Percentiles rank a stretch among this genome's conserved stretches.
Evolutionary conservation across 352 stramenopile species (phyloP).

Genomic region (Pythium diclinum): DNA sequence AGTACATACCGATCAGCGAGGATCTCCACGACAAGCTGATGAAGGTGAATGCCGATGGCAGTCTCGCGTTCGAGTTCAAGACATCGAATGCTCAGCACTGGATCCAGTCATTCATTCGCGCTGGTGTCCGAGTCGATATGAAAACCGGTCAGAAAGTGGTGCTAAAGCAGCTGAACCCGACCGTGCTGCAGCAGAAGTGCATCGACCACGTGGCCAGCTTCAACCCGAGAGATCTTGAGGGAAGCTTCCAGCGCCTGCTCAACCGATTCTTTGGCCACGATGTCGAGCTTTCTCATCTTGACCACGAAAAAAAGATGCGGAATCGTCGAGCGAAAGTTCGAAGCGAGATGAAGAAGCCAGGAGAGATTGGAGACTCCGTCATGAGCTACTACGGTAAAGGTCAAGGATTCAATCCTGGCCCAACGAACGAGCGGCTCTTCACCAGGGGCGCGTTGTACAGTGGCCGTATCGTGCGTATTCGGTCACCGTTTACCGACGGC

Average conservation of each 20-base stretch:
- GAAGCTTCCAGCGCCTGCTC: constrained; percentile 63
- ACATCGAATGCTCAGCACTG: constrained; percentile 45
- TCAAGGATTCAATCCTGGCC: constrained; percentile 41
- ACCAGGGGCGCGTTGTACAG: constrained; percentile 49
- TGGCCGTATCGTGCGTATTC: constrained; percentile 46
- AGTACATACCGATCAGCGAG: constrained; percentile 33
- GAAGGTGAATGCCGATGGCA: constrained; percentile 33
- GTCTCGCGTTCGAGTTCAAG: constrained; percentile 54
- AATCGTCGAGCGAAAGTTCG: constrained; percentile 42
- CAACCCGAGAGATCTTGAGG: constrained; percentile 58
- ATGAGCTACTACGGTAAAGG: constrained; percentile 65
- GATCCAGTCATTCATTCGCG: constrained; percentile 47
- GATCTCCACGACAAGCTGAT: constrained; percentile 37
- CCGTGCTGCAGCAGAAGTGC: constrained; percentile 58
- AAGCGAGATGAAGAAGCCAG: constrained; percentile 60
- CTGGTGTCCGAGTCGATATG: constrained; percentile 51
- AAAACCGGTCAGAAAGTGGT: constrained; percentile 49
- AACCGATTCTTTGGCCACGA: constrained; percentile 62
- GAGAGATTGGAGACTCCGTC: constrained; percentile 36
- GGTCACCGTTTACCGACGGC: constrained; percentile 50
- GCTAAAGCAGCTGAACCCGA: constrained; percentile 53
- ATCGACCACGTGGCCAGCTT: constrained; percentile 58
- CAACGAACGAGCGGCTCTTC: constrained; percentile 42
- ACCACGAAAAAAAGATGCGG: constrained; percentile 43
- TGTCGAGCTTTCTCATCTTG: constrained; percentile 30